Evolutionary conservation across 1,284 basidiomycete genomes (phyloP).

Genomic region (Rhodofomes roseus): DNA sequence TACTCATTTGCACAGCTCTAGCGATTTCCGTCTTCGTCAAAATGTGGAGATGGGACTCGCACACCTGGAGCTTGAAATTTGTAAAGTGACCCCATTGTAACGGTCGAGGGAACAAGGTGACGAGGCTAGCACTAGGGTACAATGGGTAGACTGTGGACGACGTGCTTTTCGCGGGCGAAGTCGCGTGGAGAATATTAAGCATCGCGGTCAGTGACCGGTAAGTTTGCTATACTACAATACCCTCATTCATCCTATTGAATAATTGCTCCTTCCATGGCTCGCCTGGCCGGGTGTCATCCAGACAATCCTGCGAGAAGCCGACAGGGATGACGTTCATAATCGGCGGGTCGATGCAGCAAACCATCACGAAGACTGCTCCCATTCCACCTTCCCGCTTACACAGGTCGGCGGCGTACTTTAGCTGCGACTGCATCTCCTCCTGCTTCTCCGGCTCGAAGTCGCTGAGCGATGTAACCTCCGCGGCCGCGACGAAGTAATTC

Average conservation of each 20-base stretch:
- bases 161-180: not conserved
- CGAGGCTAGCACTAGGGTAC: not conserved
- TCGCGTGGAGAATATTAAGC: not conserved
- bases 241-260: constrained; percentile 17
- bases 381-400: constrained; percentile 12
- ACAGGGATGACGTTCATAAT: constrained; percentile 20
- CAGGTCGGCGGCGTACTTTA: constrained; percentile 13
- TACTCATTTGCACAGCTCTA: constrained; percentile 35
- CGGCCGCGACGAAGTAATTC: constrained; percentile 16
- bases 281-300: constrained; percentile 11
- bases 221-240: constrained; percentile 6
- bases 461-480: constrained; percentile 16
- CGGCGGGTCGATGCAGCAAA: constrained; percentile 14
- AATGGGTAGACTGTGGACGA: not conserved
- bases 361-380: constrained; percentile 17
- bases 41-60: constrained; percentile 40
- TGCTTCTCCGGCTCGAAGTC: constrained; percentile 12
- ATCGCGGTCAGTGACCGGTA: not conserved
- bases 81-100: not conserved
- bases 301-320: constrained; percentile 15
- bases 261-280: constrained; percentile 19
- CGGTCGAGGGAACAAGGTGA: not conserved
- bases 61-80: constrained; percentile 5
- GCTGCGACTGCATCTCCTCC: constrained; percentile 19
- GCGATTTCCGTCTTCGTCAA: constrained; percentile 45